Evolutionary conservation across 495 filamentous ascomycete genomes (phyloP).

Genomic region (Pyrenopolyporus hunteri): DNA sequence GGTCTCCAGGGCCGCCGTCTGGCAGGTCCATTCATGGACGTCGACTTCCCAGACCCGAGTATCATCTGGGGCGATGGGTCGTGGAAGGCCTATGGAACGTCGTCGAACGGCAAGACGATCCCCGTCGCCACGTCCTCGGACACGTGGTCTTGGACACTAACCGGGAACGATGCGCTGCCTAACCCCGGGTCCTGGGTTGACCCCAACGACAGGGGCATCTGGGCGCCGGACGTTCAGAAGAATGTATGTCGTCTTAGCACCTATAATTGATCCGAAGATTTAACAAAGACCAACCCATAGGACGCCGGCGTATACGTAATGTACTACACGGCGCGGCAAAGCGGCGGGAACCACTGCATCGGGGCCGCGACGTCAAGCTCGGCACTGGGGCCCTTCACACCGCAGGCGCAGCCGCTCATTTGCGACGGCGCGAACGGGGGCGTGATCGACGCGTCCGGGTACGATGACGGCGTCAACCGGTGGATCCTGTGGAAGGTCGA

Average conservation of each 20-base stretch:
- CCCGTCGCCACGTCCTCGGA: constrained; percentile 43
- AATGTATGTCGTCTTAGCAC: constrained; percentile 29
- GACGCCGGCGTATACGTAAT: constrained; percentile 59
- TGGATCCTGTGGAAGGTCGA: constrained; percentile 67
- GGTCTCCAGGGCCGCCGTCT: constrained; percentile 30
- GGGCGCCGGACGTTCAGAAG: constrained; percentile 43
- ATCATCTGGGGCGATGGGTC: constrained; percentile 42
- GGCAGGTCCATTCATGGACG: constrained; percentile 29
- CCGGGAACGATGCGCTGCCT: constrained; percentile 37
- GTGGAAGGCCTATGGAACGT: constrained; percentile 43
- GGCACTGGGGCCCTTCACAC: constrained; percentile 56
- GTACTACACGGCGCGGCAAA: constrained; percentile 60
- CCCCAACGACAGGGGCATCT: constrained; percentile 30
- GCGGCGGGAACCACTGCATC: constrained; percentile 55
- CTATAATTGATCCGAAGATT: background rate
- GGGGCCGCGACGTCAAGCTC: constrained; percentile 54
- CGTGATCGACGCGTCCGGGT: constrained; percentile 62
- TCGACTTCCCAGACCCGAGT: constrained; percentile 43
- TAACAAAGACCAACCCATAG: constrained; percentile 3
- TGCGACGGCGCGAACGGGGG: constrained; percentile 58
- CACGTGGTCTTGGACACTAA: constrained; percentile 37
- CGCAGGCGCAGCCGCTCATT: constrained; percentile 48
- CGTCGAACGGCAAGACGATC: constrained; percentile 33
- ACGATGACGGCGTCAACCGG: constrained; percentile 58
- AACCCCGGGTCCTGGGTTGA: constrained; percentile 40